Percentiles rank a stretch among this genome's conserved stretches.
phyloP scores from a whole-genome alignment of 2,329 filamentous ascomycete genomes.

The Gaeumannomyces sp. region DNA sequence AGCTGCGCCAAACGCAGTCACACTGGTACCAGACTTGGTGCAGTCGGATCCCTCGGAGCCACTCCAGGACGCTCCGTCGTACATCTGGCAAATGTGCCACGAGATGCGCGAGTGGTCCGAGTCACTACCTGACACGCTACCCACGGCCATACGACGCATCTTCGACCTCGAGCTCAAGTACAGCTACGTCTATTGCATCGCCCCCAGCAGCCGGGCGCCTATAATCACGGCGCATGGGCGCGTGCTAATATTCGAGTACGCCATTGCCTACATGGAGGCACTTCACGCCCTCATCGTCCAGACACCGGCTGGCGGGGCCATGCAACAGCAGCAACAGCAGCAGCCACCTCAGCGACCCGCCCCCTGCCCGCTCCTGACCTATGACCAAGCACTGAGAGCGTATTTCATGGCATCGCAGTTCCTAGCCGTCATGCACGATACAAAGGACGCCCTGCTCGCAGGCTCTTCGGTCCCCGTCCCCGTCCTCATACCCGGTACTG shows the following conservation, averaged over 20 bases:
- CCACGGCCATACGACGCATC: constrained; percentile 61
- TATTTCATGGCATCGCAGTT: constrained; percentile 68
- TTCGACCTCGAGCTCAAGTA: constrained; percentile 87
- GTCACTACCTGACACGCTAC: constrained; percentile 60
- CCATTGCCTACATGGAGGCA: constrained; percentile 67
- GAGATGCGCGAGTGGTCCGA: constrained; percentile 78
- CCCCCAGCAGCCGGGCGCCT: constrained; percentile 69
- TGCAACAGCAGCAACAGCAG: background rate
- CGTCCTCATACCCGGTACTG: constrained; percentile 37
- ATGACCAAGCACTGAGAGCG: constrained; percentile 78
- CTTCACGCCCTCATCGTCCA: constrained; percentile 39
- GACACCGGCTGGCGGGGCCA: constrained; percentile 29
- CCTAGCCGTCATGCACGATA: constrained; percentile 52
- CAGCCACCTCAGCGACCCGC: constrained; percentile 22
- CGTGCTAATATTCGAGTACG: constrained; percentile 78
- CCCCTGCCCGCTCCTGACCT: constrained; percentile 66
- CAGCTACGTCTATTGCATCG: constrained; percentile 84
- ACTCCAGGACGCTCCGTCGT: constrained; percentile 62
- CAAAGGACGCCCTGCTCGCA: constrained; percentile 50
- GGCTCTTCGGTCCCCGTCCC: constrained; percentile 36
- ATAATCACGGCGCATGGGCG: constrained; percentile 70
- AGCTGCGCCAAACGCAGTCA: constrained; percentile 79
- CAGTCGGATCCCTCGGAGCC: constrained; percentile 62
- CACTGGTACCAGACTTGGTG: constrained; percentile 86
- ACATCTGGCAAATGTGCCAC: constrained; percentile 69